phyloP scores from a whole-genome alignment of 768 basidiomycete species.

The Austroboletus eburneus region DNA sequence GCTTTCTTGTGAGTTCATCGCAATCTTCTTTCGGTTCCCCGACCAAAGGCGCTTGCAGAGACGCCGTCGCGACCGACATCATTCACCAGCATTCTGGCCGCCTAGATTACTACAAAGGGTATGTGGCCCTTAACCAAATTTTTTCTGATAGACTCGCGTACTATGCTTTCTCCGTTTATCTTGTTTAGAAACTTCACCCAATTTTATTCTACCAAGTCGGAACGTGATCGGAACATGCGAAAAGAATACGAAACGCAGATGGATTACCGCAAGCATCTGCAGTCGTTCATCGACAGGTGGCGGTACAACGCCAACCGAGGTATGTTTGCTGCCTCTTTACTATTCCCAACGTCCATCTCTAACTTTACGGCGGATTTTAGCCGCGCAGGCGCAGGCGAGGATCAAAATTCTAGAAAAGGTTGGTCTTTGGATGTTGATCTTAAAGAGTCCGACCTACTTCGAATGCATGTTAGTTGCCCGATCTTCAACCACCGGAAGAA shows the following conservation, averaged over 20 bases:
- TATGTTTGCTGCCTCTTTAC: constrained; percentile 22
- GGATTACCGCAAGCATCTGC: constrained; percentile 91
- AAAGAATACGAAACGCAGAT: constrained; percentile 97
- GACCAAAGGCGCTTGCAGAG: constrained; percentile 39
- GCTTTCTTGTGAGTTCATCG: constrained; percentile 73
- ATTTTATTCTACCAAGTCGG: constrained; percentile 98
- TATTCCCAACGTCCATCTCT: not conserved
- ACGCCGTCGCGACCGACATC: constrained; percentile 96
- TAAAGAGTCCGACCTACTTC: not conserved
- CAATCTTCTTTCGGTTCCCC: not conserved
- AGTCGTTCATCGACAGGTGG: constrained; percentile 98
- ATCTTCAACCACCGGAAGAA: constrained; percentile 86
- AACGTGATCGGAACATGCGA: constrained; percentile 83
- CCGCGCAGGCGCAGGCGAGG: constrained; percentile 83
- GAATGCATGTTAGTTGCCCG: constrained; percentile 61
- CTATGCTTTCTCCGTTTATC: constrained; percentile 2
- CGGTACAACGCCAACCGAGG: constrained; percentile 94
- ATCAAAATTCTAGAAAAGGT: constrained; percentile 78
- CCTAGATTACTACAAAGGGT: constrained; percentile 98
- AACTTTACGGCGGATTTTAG: constrained; percentile 33
- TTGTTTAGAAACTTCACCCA: constrained; percentile 86
- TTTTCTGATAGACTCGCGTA: not conserved
- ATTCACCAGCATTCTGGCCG: constrained; percentile 93
- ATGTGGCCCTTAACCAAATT: constrained; percentile 17
- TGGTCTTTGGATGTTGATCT: not conserved